These are phyloP conservation scores for Suillus subalutaceus DNA, from an alignment of 768 basidiomycete genomes.

Conservation along the genomic window DNA sequence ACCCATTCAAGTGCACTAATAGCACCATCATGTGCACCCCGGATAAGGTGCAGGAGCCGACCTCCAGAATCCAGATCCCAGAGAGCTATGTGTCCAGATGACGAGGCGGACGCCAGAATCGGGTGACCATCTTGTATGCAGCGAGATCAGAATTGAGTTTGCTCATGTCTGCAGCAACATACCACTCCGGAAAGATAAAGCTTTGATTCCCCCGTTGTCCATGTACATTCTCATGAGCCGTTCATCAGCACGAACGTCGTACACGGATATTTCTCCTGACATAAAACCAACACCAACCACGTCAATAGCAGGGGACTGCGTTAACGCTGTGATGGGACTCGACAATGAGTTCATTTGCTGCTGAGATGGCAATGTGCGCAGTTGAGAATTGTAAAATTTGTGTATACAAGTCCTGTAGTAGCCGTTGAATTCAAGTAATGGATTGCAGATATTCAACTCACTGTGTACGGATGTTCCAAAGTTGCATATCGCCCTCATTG, in stretches of 20 bases:
- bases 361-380: slow-evolving; percentile 47
- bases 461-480: slow-evolving; percentile 95
- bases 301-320: slow-evolving; percentile 94
- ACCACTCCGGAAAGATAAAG: slow-evolving; percentile 89
- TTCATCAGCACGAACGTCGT: slow-evolving; percentile 91
- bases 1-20: slow-evolving; percentile 89
- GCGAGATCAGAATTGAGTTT: not conserved
- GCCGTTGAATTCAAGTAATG: not conserved
- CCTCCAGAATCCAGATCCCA: slow-evolving; percentile 92
- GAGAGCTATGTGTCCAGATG: slow-evolving; percentile 84
- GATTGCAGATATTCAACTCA: slow-evolving; percentile 37
- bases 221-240: slow-evolving; percentile 86
- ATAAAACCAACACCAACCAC: slow-evolving; percentile 92
- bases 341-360: slow-evolving; percentile 30
- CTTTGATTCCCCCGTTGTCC: slow-evolving; percentile 80
- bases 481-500: slow-evolving; percentile 76
- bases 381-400: slow-evolving; percentile 60
- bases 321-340: slow-evolving; percentile 71
- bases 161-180: slow-evolving; percentile 24
- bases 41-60: slow-evolving; percentile 79
- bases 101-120: slow-evolving; percentile 85
- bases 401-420: slow-evolving; percentile 75
- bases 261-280: slow-evolving; percentile 85
- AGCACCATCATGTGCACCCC: slow-evolving; percentile 87
- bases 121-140: slow-evolving; percentile 73